A percentile compares a stretch with the other conserved stretches of the same genome.
phyloP scores from a whole-genome alignment of 352 stramenopile genomes.

The Thalassiosira tumida region DNA sequence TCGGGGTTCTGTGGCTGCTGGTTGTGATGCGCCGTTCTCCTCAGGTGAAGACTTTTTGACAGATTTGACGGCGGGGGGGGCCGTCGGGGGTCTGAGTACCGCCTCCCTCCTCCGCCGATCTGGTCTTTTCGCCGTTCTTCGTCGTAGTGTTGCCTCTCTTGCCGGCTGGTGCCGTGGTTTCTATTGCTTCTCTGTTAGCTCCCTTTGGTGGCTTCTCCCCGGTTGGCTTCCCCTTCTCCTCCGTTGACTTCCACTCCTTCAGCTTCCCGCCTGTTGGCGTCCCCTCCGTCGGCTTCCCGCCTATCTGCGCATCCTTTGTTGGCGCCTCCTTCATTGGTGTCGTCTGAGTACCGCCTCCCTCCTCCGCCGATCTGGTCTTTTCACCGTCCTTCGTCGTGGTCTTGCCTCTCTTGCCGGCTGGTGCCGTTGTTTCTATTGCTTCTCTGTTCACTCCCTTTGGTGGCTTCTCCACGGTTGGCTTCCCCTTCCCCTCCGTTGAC shows the following conservation, averaged over 20 bases:
- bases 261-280: slow-evolving; percentile 4
- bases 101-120: too few species aligned
- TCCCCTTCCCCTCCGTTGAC: slow-evolving; percentile 19
- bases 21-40: too few species aligned
- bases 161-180: neutral
- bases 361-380: too few species aligned
- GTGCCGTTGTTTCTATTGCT: neutral
- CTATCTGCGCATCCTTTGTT: neutral
- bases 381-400: too few species aligned
- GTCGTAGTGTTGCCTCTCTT: neutral
- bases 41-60: too few species aligned
- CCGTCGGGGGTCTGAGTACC: too few species aligned
- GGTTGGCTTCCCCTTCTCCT: slow-evolving; percentile 37
- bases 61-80: too few species aligned
- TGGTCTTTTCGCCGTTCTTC: too few species aligned
- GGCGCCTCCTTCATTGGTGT: neutral
- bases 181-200: neutral
- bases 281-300: slow-evolving; percentile 12
- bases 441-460: neutral
- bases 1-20: too few species aligned
- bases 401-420: neutral
- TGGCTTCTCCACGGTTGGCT: slow-evolving; percentile 20
- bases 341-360: too few species aligned
- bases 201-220: neutral
- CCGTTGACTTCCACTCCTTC: slow-evolving; percentile 4